Conservation (phyloP, 305 asterid species). For the Plantago coronopus region DNA sequence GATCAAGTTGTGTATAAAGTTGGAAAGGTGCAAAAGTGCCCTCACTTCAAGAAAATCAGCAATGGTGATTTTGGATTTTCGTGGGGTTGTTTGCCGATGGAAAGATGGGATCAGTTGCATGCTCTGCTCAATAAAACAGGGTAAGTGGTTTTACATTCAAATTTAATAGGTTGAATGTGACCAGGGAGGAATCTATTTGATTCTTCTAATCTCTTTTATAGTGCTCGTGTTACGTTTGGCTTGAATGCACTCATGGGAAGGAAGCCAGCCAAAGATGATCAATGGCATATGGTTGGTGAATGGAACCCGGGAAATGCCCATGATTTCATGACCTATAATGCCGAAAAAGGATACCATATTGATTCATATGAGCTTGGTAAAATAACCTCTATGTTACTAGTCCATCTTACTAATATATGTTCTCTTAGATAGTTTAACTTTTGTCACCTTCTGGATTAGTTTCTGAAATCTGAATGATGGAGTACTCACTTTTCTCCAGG, state of each 20-base stretch:
- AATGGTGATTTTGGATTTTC: conserved; percentile 53
- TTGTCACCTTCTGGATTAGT: not conserved
- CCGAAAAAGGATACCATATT: conserved; percentile 56
- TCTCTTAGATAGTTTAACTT: not conserved
- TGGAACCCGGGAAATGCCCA: conserved; percentile 59
- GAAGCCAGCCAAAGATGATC: conserved; percentile 16
- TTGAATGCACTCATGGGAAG: conserved; percentile 71
- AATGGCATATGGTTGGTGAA: conserved; percentile 46
- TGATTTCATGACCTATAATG: conserved; percentile 56
- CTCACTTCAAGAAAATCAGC: conserved; percentile 33
- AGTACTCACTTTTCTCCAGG: conserved; percentile 32
- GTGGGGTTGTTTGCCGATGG: conserved; percentile 61
- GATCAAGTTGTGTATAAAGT: conserved; percentile 63
- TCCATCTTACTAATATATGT: not conserved
- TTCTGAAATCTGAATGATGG: not conserved
- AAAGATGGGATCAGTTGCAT: conserved; percentile 69
- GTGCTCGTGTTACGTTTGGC: conserved; percentile 59
- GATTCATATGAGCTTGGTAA: conserved; percentile 82
- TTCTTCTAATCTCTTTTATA: conserved; percentile 16
- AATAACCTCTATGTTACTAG: not conserved
- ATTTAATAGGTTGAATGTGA: not conserved
- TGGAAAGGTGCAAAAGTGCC: conserved; percentile 48
- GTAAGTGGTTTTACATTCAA: conserved; percentile 23
- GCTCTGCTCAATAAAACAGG: conserved; percentile 51
- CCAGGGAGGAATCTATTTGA: not conserved